These are phyloP conservation scores for Avicennia marina DNA, from an alignment of 257 asterid genomes.

Conservation along the genomic window DNA sequence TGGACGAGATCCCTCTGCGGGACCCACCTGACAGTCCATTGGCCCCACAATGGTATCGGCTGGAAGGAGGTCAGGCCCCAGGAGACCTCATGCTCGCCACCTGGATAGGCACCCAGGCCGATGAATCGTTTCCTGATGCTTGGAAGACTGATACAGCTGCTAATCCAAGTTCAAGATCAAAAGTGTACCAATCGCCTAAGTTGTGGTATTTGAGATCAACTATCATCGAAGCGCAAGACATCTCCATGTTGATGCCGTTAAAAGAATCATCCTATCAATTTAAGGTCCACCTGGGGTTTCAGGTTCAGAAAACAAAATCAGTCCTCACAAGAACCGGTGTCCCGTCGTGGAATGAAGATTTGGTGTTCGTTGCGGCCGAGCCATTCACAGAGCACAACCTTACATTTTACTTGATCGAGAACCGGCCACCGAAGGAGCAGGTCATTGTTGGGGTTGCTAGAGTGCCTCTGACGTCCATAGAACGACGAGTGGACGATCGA, in stretches of 20 bases:
- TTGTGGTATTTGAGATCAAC: slow-evolving; percentile 78
- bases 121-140: slow-evolving; percentile 83
- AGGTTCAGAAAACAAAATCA: slow-evolving; percentile 58
- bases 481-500: slow-evolving; percentile 79
- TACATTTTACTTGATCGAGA: slow-evolving; percentile 41
- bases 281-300: slow-evolving; percentile 67
- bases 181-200: slow-evolving; percentile 84
- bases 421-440: slow-evolving; percentile 45
- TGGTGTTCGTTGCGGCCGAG: slow-evolving; percentile 73
- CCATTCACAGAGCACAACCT: slow-evolving; percentile 62
- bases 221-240: slow-evolving; percentile 70
- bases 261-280: slow-evolving; percentile 46
- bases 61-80: slow-evolving; percentile 86
- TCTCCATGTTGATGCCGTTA: slow-evolving; percentile 30
- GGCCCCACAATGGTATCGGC: slow-evolving; percentile 93
- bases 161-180: slow-evolving; percentile 52
- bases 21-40: slow-evolving; percentile 89
- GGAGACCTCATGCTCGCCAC: slow-evolving; percentile 94
- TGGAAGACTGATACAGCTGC: slow-evolving; percentile 78
- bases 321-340: slow-evolving; percentile 40
- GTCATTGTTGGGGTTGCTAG: slow-evolving; percentile 48
- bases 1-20: slow-evolving; percentile 70
- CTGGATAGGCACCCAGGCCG: slow-evolving; percentile 91
- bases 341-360: slow-evolving; percentile 78
- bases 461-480: slow-evolving; percentile 53